These are phyloP conservation scores for Chlorella variabilis DNA, from an alignment of 163 green algal species.

Conservation along the genomic window DNA sequence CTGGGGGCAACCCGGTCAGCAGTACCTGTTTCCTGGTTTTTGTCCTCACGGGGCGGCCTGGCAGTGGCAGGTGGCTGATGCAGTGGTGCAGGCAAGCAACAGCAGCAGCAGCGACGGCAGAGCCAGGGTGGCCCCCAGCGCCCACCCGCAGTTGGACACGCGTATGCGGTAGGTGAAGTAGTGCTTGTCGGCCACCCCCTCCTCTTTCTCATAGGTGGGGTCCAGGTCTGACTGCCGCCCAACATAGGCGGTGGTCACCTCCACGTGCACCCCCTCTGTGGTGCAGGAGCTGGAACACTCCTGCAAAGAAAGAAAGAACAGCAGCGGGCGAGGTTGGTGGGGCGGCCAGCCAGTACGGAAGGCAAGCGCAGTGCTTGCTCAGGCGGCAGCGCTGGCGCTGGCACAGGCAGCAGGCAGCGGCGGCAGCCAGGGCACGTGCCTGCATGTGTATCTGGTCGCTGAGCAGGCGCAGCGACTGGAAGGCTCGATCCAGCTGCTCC, in stretches of 20 bases:
- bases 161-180: constrained; percentile 63
- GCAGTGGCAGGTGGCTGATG: not conserved
- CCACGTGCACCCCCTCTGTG: constrained; percentile 63
- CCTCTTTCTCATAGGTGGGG: constrained; percentile 18
- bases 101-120: too few species aligned
- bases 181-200: constrained; percentile 35
- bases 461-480: constrained; percentile 60
- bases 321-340: too few species aligned
- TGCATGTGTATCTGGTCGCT: constrained; percentile 64
- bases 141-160: constrained; percentile 59
- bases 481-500: constrained; percentile 43
- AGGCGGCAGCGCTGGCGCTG: not conserved
- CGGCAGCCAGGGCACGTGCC: not conserved
- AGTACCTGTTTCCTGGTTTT: constrained; percentile 37
- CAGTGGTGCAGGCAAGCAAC: not conserved
- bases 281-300: constrained; percentile 50
- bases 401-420: not conserved
- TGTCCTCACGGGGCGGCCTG: constrained; percentile 31
- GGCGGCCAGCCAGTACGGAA: too few species aligned
- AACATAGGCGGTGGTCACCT: constrained; percentile 63
- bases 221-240: constrained; percentile 11
- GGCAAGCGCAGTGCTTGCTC: too few species aligned
- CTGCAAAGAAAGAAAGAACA: too few species aligned
- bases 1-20: constrained; percentile 39
- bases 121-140: not conserved